A percentile compares a stretch with the other conserved stretches of the same genome.
phyloP scores from a whole-genome alignment of 805 yeast species.

The Lachancea fermentati region DNA sequence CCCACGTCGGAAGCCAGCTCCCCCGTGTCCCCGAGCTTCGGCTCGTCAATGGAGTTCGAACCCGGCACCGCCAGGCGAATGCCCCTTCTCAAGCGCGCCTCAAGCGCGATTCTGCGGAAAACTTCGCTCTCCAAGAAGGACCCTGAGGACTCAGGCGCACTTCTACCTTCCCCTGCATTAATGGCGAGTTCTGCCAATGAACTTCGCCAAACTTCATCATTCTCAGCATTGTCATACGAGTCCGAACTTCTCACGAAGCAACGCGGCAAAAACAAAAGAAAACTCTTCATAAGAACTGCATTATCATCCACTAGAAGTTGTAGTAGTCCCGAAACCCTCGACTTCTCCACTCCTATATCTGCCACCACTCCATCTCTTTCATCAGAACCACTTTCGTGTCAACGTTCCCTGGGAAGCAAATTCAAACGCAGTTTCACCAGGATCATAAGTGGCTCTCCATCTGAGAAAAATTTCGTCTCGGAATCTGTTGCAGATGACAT shows the following conservation, averaged over 20 bases:
- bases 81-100: conserved; percentile 30
- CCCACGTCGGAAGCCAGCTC: neutral
- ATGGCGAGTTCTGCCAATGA: conserved; percentile 1
- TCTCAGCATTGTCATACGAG: conserved; percentile 7
- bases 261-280: conserved; percentile 4
- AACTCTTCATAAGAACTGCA: conserved; percentile 2
- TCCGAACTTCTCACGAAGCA: neutral
- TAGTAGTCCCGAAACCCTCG: conserved; percentile 5
- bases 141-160: neutral
- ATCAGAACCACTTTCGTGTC: conserved; percentile 1
- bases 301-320: neutral
- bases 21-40: neutral
- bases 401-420: conserved; percentile 25
- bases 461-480: neutral
- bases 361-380: neutral
- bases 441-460: conserved; percentile 18
- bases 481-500: neutral
- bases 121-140: conserved; percentile 15
- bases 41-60: conserved; percentile 6
- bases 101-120: conserved; percentile 28
- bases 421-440: conserved; percentile 26
- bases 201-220: conserved; percentile 6
- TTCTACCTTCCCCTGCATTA: neutral
- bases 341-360: conserved; percentile 1
- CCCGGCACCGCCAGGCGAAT: conserved; percentile 12